These are phyloP conservation scores for Jackrogersella multiformis DNA, from an alignment of 495 filamentous ascomycete species.

Conservation along the genomic window DNA sequence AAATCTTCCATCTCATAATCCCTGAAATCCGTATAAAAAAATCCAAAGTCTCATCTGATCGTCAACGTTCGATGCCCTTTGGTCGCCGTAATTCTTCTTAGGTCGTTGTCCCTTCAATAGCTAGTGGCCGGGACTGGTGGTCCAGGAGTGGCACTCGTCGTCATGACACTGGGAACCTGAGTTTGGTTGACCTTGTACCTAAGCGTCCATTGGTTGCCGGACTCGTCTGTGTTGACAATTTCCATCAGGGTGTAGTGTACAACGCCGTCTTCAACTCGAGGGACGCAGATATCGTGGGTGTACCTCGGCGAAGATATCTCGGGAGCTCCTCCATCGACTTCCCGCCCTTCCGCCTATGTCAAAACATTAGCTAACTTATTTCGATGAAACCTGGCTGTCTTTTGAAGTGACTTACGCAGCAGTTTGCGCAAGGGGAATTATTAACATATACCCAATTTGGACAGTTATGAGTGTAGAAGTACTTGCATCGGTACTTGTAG, in stretches of 20 bases:
- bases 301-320: slow-evolving; percentile 40
- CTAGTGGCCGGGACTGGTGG: slow-evolving; percentile 34
- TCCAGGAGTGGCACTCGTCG: slow-evolving; percentile 52
- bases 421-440: slow-evolving; percentile 63
- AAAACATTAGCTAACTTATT: slow-evolving; percentile 20
- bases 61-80: not conserved
- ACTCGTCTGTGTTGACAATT: slow-evolving; percentile 46
- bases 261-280: slow-evolving; percentile 54
- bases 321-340: slow-evolving; percentile 47
- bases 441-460: slow-evolving; percentile 70
- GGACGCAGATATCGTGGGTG: slow-evolving; percentile 51
- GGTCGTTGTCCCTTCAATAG: slow-evolving; percentile 17
- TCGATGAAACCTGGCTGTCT: not conserved
- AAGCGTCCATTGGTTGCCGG: slow-evolving; percentile 47
- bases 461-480: slow-evolving; percentile 67
- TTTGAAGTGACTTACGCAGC: slow-evolving; percentile 58
- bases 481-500: slow-evolving; percentile 70
- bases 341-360: slow-evolving; percentile 58
- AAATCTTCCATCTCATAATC: slow-evolving; percentile 20
- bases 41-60: slow-evolving; percentile 5
- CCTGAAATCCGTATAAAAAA: slow-evolving; percentile 11
- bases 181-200: slow-evolving; percentile 43
- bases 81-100: slow-evolving; percentile 1
- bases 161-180: slow-evolving; percentile 43
- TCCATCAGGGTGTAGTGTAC: slow-evolving; percentile 58